Conservation (phyloP, 1,284 basidiomycete species). For the Ceratobasidium sp. region DNA sequence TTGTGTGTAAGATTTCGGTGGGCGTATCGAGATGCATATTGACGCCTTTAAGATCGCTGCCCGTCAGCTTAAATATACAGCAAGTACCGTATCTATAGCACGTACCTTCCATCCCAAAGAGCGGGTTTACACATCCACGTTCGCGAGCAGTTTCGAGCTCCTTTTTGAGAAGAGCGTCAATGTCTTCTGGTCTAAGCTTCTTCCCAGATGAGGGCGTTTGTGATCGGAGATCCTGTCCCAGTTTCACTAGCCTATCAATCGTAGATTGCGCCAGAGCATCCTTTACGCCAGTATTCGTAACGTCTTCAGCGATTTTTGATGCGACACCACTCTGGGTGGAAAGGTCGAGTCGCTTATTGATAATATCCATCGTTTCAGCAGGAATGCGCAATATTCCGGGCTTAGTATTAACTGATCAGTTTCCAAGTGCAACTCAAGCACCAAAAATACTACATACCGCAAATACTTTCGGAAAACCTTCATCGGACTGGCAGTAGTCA, state of each 20-base stretch:
- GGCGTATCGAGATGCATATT: constrained; percentile 59
- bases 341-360: constrained; percentile 39
- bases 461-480: constrained; percentile 44
- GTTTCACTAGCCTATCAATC: not conserved
- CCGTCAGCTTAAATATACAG: too few species aligned
- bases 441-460: constrained; percentile 16
- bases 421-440: not conserved
- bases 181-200: not conserved
- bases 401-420: not conserved
- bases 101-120: not conserved
- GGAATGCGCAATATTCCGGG: constrained; percentile 43
- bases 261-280: not conserved
- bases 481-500: constrained; percentile 3
- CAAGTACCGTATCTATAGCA: too few species aligned
- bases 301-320: not conserved
- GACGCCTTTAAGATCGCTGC: constrained; percentile 50
- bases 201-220: not conserved
- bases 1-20: constrained; percentile 58
- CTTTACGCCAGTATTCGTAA: not conserved
- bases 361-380: constrained; percentile 45
- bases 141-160: too few species aligned
- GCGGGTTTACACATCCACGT: not conserved
- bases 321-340: not conserved
- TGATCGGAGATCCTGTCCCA: not conserved
- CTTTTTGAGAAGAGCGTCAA: not conserved